phyloP scores from a whole-genome alignment of 768 basidiomycete genomes.

The Kwoniella botswanensis region DNA sequence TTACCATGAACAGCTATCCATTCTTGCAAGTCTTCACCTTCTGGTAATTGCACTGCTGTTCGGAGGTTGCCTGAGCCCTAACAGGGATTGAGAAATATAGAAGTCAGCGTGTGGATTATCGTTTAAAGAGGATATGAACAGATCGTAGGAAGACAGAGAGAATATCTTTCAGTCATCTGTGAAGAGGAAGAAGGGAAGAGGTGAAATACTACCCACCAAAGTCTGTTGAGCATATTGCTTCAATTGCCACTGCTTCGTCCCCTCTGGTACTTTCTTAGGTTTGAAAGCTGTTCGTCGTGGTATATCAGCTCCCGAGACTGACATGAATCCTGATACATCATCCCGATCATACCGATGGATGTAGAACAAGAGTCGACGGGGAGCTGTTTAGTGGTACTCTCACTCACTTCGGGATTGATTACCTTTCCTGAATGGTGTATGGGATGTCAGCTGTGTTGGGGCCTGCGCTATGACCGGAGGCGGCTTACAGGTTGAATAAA shows the following conservation, averaged over 20 bases:
- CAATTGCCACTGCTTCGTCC: slow-evolving; percentile 96
- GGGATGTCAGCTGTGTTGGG: slow-evolving; percentile 13
- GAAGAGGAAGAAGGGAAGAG: background rate
- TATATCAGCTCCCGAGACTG: slow-evolving; percentile 12
- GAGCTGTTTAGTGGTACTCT: background rate
- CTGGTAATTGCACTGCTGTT: slow-evolving; percentile 88
- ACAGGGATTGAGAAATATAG: slow-evolving; percentile 55
- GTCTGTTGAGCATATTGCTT: slow-evolving; percentile 72
- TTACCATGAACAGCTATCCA: slow-evolving; percentile 99
- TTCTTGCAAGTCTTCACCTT: slow-evolving; percentile 95
- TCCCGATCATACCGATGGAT: background rate
- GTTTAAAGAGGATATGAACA: too few relatives aligned
- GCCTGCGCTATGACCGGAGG: background rate
- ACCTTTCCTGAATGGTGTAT: slow-evolving; percentile 29
- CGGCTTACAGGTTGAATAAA: slow-evolving; percentile 55
- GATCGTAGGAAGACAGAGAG: too few relatives aligned
- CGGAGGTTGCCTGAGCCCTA: slow-evolving; percentile 95
- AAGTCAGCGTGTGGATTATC: slow-evolving; percentile 2
- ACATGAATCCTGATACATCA: background rate
- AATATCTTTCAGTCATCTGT: too few relatives aligned
- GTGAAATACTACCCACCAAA: slow-evolving; percentile 37
- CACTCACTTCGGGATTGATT: slow-evolving; percentile 46
- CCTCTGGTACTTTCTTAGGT: slow-evolving; percentile 91
- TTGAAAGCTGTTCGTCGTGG: slow-evolving; percentile 70
- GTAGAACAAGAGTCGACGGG: background rate